Percentiles rank a stretch among this genome's conserved stretches.
Conservation (phyloP, 1,284 basidiomycete species). For the Melampsora medusae region DNA sequence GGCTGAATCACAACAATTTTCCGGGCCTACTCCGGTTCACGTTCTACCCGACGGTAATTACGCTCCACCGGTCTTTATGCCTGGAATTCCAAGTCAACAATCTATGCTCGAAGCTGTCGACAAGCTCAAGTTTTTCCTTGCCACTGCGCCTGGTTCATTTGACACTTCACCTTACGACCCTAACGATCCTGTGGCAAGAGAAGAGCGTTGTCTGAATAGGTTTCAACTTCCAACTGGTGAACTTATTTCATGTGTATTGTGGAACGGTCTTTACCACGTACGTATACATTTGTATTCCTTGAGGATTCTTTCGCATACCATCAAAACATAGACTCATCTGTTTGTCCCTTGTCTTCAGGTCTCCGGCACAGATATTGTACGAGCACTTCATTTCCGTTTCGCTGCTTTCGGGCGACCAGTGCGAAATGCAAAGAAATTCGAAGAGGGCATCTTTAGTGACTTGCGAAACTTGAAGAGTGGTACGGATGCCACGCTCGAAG, state of each 20-base stretch:
- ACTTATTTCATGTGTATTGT: constrained; percentile 81
- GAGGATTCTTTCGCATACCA: neutral
- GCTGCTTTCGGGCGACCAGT: constrained; percentile 76
- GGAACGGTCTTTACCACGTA: constrained; percentile 78
- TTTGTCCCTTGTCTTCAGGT: constrained; percentile 1
- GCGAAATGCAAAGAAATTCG: constrained; percentile 82
- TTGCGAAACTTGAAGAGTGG: constrained; percentile 86
- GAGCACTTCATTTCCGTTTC: constrained; percentile 81
- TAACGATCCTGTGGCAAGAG: constrained; percentile 46
- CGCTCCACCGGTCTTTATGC: constrained; percentile 42
- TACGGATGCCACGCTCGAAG: constrained; percentile 80
- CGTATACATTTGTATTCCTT: constrained; percentile 40
- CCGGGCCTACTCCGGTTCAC: constrained; percentile 43
- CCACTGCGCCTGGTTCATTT: constrained; percentile 64
- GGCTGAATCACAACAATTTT: constrained; percentile 42
- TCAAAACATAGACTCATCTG: neutral
- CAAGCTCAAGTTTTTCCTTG: constrained; percentile 77
- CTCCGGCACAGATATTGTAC: constrained; percentile 58
- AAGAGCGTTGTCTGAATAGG: constrained; percentile 63
- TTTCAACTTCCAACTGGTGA: constrained; percentile 80
- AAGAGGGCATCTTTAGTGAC: constrained; percentile 88
- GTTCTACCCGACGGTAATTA: constrained; percentile 42
- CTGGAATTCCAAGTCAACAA: constrained; percentile 43
- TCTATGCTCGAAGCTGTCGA: constrained; percentile 58
- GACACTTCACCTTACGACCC: constrained; percentile 48